Conservation (phyloP, 441 rosid species). For the Syzygium syzygioides region DNA sequence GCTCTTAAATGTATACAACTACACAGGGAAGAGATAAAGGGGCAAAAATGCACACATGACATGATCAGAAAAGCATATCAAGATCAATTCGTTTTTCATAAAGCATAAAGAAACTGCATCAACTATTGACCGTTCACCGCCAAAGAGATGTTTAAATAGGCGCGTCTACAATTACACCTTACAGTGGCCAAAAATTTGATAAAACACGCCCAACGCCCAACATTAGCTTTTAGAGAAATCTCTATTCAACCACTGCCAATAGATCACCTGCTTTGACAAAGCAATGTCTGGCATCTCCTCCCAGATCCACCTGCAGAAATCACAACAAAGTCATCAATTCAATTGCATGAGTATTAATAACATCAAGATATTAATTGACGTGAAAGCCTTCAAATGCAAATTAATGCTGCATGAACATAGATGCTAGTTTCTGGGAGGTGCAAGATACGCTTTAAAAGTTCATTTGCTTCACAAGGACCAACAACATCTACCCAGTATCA, state of each 20-base stretch:
- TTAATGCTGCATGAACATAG: background rate
- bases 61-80: background rate
- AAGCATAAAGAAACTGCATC: background rate
- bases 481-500: background rate
- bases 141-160: background rate
- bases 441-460: background rate
- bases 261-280: constrained; percentile 76
- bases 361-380: background rate
- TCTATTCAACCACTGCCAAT: constrained; percentile 70
- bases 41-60: background rate
- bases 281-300: constrained; percentile 65
- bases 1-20: background rate
- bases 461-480: background rate
- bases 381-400: background rate
- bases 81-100: background rate
- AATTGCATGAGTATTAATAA: too few species aligned
- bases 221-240: background rate
- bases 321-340: background rate
- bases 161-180: background rate
- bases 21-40: background rate
- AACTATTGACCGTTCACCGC: background rate
- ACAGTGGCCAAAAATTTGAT: background rate
- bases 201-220: background rate
- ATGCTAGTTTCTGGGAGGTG: background rate
- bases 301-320: constrained; percentile 67